Base-by-base conservation (phyloP, 768 basidiomycete species). In the Cystobasidium onofrii region DNA sequence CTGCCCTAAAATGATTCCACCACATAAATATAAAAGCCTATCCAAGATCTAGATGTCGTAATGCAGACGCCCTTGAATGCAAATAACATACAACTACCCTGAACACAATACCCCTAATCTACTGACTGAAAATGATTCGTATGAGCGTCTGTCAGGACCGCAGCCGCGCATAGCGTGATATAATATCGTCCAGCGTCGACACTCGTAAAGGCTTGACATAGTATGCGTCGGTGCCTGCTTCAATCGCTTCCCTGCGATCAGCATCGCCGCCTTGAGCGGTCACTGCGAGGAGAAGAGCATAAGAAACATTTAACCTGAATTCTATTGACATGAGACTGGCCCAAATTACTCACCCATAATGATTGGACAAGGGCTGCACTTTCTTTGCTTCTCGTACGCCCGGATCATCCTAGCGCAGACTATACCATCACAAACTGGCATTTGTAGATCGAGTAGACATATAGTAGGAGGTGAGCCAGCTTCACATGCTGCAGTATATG, bases 141-240 rank as follows among this genome's bases (percentile, higher is more conserved):
- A 9, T 18, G 7, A 7, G 41, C 41, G 41, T 43, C 41, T 43
- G 41, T 9, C 41, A 9, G 41, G 18, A 43, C 18, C 18, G 41
- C 41, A 9, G 41, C 18, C 25, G 10, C 18, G 44, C 25, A 25
- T 64, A 46, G 7, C 44, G 39, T 10, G 63, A 31, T 7, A 64
- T 29, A 25, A 64, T 41, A 25, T 64, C 39, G n/a, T 64, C 63
- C 23, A 64, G 23, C 1, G 63, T 46, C 17, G 36, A 41, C 10
- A 64, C 36, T 3, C 63, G 63, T 27, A 64, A 36, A 34, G 63
- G 63, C 63, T 64, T 64, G 63, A 64, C 63, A 41, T 41, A 64
- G 25, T 64, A 64, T 64, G 33, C 63, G 41, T 64, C 63, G 15
- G 39, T 10, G 12, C 39, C 63, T 31, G 63, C 63, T 25, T 64